Evolutionary conservation across 805 yeast species (phyloP).

Genomic region (Ogataea henricii): DNA sequence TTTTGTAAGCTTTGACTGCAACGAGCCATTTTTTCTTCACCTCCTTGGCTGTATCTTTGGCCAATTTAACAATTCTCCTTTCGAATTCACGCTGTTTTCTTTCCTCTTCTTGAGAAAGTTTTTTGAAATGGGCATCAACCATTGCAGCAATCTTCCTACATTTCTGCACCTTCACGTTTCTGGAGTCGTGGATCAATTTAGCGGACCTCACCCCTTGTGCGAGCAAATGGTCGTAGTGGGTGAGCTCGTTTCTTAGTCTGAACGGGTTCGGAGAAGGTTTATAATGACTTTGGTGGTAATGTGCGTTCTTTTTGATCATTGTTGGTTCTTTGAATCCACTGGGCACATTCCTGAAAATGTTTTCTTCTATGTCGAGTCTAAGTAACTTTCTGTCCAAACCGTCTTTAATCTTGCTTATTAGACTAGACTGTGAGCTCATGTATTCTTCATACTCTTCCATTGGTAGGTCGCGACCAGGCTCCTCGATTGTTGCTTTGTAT

Average conservation of each 20-base stretch:
- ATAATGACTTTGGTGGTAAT: conserved; percentile 31
- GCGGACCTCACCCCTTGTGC: conserved; percentile 76
- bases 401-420: conserved; percentile 45
- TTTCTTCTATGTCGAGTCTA: conserved; percentile 45
- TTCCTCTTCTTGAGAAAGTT: conserved; percentile 86
- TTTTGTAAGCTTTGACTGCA: conserved; percentile 79
- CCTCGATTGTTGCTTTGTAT: conserved; percentile 59
- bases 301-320: conserved; percentile 37
- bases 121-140: conserved; percentile 84
- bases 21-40: conserved; percentile 89
- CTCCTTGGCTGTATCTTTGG: conserved; percentile 79
- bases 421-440: conserved; percentile 51
- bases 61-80: conserved; percentile 64
- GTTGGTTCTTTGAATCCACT: conserved; percentile 43
- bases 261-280: conserved; percentile 46
- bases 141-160: conserved; percentile 74
- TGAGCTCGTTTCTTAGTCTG: conserved; percentile 37
- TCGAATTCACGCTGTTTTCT: conserved; percentile 75
- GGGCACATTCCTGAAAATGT: conserved; percentile 48
- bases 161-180: conserved; percentile 63
- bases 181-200: conserved; percentile 64
- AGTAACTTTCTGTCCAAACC: conserved; percentile 49
- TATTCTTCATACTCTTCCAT: conserved; percentile 61
- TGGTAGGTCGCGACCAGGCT: conserved; percentile 46
- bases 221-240: conserved; percentile 72